Conservation (phyloP, 78 protist genomes). For the Thecamonas trahens region DNA sequence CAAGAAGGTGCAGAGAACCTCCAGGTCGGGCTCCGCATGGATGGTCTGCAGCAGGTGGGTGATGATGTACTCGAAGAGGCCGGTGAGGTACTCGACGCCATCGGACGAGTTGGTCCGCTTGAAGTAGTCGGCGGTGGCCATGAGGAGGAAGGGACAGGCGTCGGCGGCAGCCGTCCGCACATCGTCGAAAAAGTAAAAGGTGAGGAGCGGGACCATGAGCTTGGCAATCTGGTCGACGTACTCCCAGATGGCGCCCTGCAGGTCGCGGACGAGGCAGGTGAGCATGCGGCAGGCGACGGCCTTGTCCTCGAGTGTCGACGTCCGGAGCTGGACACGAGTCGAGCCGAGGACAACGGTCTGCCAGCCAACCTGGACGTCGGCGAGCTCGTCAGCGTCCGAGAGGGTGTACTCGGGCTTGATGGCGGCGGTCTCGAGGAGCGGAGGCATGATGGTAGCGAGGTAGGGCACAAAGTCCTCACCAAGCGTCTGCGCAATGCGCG, state of each 20-base stretch:
- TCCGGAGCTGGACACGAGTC: constrained; percentile 22
- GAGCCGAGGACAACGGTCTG: not conserved
- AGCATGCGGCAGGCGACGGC: constrained; percentile 62
- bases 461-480: constrained; percentile 73
- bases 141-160: constrained; percentile 22
- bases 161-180: constrained; percentile 19
- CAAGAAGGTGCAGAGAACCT: not conserved
- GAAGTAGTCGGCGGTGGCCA: not conserved
- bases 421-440: constrained; percentile 41
- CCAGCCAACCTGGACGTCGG: not conserved
- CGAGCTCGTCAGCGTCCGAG: constrained; percentile 1
- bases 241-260: constrained; percentile 38
- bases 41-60: not conserved
- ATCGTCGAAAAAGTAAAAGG: constrained; percentile 40
- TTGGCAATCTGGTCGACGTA: constrained; percentile 20
- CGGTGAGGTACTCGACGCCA: not conserved
- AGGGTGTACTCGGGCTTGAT: constrained; percentile 22
- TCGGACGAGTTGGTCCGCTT: not conserved
- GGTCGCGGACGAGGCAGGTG: constrained; percentile 33
- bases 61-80: not conserved
- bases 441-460: constrained; percentile 55
- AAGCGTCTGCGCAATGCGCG: constrained; percentile 69
- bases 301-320: constrained; percentile 69
- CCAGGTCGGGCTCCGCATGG: not conserved
- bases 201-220: constrained; percentile 31